phyloP scores from a whole-genome alignment of 1,284 basidiomycete species.

The Boletus semigastroideus region DNA sequence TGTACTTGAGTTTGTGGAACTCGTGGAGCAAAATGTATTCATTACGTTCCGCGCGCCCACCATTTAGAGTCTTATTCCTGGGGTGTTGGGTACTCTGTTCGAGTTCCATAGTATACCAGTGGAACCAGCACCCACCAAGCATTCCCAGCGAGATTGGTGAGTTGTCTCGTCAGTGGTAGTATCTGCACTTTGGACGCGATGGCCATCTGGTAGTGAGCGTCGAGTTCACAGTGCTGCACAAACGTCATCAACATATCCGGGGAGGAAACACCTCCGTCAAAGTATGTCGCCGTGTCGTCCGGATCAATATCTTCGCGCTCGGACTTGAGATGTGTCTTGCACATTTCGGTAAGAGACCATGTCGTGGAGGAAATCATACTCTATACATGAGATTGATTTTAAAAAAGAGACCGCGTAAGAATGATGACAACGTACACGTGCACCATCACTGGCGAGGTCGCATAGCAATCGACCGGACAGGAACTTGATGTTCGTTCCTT shows the following conservation, averaged over 20 bases:
- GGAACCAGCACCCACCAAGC: conserved; percentile 67
- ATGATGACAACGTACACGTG: conserved; percentile 62
- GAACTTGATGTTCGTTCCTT: conserved; percentile 85
- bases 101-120: neutral
- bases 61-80: conserved; percentile 94
- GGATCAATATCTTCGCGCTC: conserved; percentile 93
- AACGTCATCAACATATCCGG: conserved; percentile 86
- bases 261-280: conserved; percentile 80
- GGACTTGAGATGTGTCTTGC: conserved; percentile 83
- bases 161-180: conserved; percentile 85
- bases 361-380: conserved; percentile 94
- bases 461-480: conserved; percentile 87
- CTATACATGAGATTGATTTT: conserved; percentile 38
- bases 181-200: conserved; percentile 90
- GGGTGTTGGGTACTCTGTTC: neutral
- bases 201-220: conserved; percentile 96
- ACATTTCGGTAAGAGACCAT: conserved; percentile 98
- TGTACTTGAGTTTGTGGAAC: conserved; percentile 94
- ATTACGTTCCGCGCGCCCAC: conserved; percentile 96
- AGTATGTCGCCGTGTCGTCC: conserved; percentile 89
- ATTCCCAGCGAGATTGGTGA: conserved; percentile 98
- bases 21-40: conserved; percentile 99
- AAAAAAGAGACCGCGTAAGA: neutral
- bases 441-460: conserved; percentile 92
- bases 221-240: conserved; percentile 89